Base-by-base conservation (phyloP, 352 stramenopile species). In the Phytophthora litchii region DNA sequence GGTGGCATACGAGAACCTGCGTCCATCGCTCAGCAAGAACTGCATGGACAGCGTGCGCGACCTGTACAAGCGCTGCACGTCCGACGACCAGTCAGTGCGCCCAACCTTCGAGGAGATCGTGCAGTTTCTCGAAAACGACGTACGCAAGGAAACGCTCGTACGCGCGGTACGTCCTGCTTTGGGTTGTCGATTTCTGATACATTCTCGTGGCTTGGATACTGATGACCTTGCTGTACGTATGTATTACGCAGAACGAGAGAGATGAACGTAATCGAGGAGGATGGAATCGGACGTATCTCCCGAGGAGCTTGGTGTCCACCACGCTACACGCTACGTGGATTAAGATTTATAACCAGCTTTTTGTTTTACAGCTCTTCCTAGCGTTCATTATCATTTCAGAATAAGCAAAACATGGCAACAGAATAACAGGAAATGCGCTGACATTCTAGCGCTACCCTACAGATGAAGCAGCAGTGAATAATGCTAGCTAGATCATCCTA, bases 41-140 rank as follows among this genome's bases (percentile, higher is more conserved):
- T 94, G 85, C 72, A 90, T 95, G 79, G 57, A 88, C 54, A 92
- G 77, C 53, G 78, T 94, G 17, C 83, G 81, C 29, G 80, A 92
- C 36, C 61, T 95, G 34, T 94, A 90, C 62, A 76, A 86, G 37
- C 83, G 83, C 27, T 95, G 87, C 59, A 94, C 84, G 23, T 70
- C 81, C 20, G 80, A 94, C 57, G 74, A 94, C 64, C 84, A 91
- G 60, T 79, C 72, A 10, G 40, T 69, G 43, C 85, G 87, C 34
- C 87, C 87, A 10, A 92, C 87, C 2, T 95, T 95, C 49, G 67
- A 95, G 54, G 85, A 92, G 46, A 95, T 95, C 41, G 82, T 95
- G 41, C 75, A 90, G 53, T 80, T 90, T 31, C 68, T 95, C 16
- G 87, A 95, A 58, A 94, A 89, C 65, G 74, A 91, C 46, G 82